Base-by-base conservation (phyloP, 768 basidiomycete species). In the Saitozyma podzolica region DNA sequence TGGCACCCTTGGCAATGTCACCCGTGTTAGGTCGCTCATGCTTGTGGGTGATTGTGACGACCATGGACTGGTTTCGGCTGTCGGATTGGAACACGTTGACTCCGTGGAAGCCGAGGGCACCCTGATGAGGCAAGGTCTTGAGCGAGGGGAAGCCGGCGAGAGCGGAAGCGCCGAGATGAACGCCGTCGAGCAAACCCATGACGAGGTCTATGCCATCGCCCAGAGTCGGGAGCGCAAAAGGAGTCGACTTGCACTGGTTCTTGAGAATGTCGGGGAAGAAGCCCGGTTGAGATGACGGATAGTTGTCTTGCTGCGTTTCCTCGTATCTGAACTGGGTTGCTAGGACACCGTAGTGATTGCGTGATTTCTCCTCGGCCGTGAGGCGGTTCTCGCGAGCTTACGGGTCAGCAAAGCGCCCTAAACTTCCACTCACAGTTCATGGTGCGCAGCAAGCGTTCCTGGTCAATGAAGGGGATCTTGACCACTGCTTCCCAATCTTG, bases 401-500 rank as follows among this genome's bases (percentile, higher is more conserved):
- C 13, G n/a, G 8, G 47, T 59, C 47, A 57, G 58, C 45, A 17
- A 29, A 29, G 45, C 45, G 13, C n/a, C n/a, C 13, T 47, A 6
- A 3, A 11, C 45, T 47, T 47, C 45, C 45, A 66, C 87, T 71
- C 77, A 91, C 91, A 80, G 40, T 83, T 81, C 95, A 99, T 97
- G 3, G 94, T 90, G 40, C 82, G 82, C 40, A 96, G 81, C 19
- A 99, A 77, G 56, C 91, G 83, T 10, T 80, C 69, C 77, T 94
- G 87, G 51, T 96, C 88, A 63, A 99, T 97, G 80, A 99, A 99
- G 0, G 96, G 96, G 68, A 99, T 97, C 82, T 98, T 98, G 58
- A 99, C 92, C 55, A 98, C 86, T 0, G 96, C 95, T 78, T 99
- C 96, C 96, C 96, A 99, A 29, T 97, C 95, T 69, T 89, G 88